Base-by-base conservation (phyloP, 2,329 filamentous ascomycete genomes). In the Gliomastix tumulicola region DNA sequence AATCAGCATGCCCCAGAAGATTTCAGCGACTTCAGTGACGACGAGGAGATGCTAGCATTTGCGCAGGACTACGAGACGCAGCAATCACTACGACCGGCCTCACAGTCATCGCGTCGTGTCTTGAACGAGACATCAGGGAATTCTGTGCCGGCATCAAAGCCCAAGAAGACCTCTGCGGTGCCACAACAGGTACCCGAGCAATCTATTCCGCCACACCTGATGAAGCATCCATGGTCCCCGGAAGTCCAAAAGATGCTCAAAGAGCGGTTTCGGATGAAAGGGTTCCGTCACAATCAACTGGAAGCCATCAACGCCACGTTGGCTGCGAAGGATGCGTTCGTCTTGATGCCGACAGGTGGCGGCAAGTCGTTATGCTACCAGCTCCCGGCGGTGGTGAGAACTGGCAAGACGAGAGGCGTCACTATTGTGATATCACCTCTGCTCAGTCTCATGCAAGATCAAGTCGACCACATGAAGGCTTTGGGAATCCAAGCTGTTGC, bases 361-460 rank as follows among this genome's bases (percentile, higher is more conserved):
- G 92, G 92, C 30, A 98, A 98, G 56, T 97, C 90, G 2, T 69
- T 98, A 3, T 97, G 92, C 57, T 98, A 98, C 56, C 94, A 98
- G 57, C 66, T 98, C 11, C 94, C 92, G 12, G 87, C 92, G 3
- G 76, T 97, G 16, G 72, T 98, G 21, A 76, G 71, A 33, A 84
- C 78, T 32, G 92, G 92, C 30, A 84, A 75, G 49, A 97, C 90
- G 0, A 69, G 69, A 22, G 94, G 92, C 4, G 80, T 98, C 18
- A 97, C 90, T 0, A 74, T 98, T 37, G 92, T 98, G 4, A 79
- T 98, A n/a, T 97, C 90, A 1, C 92, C 92, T 4, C 65, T 98
- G 34, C 69, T 98, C 25, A 97, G 90, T 66, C 65, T 98, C 49
- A 98, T 98, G 92, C 84, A 94, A 54, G 94, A 98, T 55, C 92